Conservation (phyloP, 2,329 filamentous ascomycete genomes). For the Penicillium sp. region DNA sequence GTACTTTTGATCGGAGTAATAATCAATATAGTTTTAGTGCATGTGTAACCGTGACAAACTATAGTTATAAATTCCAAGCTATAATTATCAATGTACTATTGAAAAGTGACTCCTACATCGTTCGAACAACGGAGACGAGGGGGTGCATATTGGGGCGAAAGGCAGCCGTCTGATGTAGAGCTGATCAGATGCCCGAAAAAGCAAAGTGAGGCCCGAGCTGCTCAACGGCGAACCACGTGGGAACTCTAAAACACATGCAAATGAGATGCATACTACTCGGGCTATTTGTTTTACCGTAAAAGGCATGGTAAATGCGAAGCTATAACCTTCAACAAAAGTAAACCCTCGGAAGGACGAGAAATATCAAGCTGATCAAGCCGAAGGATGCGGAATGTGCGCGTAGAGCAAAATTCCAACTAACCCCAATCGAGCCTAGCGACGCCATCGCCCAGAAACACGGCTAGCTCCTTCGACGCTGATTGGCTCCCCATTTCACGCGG, state of each 20-base stretch:
- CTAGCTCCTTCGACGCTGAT: neutral
- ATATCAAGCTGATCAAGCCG: too few relatives aligned
- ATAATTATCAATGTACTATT: too few relatives aligned
- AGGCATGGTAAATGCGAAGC: too few relatives aligned
- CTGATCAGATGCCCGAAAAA: neutral
- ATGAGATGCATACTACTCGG: too few relatives aligned
- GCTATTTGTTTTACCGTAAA: too few relatives aligned
- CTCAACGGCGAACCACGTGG: neutral
- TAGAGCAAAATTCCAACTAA: neutral
- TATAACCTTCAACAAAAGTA: neutral
- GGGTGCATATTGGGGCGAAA: too few relatives aligned
- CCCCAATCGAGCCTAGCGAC: neutral
- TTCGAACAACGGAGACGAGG: neutral
- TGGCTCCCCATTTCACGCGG: neutral
- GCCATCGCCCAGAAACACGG: neutral
- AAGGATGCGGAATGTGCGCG: neutral
- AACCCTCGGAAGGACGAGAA: neutral
- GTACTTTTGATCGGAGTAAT: too few relatives aligned
- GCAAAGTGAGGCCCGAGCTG: constrained; percentile 1
- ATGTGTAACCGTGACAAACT: neutral
- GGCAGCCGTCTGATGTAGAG: neutral
- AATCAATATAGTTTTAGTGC: too few relatives aligned
- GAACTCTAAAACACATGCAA: neutral
- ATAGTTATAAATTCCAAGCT: too few relatives aligned
- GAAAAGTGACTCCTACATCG: too few relatives aligned